Evolutionary conservation across 2,329 filamentous ascomycete genomes (phyloP).

Genomic region (Didymella pomorum): DNA sequence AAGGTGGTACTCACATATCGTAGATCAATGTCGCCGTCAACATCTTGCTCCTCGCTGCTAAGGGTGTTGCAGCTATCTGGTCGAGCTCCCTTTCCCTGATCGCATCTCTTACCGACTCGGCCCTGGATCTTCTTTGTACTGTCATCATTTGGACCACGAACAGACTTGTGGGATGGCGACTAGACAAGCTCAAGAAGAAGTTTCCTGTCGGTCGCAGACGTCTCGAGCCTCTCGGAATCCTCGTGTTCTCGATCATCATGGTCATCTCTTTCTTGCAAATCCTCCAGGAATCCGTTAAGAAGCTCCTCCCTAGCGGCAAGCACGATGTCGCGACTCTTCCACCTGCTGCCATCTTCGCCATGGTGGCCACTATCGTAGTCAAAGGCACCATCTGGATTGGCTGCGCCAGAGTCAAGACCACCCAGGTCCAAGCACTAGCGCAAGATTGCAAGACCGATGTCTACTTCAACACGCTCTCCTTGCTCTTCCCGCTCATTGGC

Average conservation of each 20-base stretch:
- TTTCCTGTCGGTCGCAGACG: conserved; percentile 61
- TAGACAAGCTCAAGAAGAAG: conserved; percentile 58
- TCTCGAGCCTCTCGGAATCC: background rate
- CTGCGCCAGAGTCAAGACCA: conserved; percentile 67
- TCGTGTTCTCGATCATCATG: conserved; percentile 66
- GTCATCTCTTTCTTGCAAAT: conserved; percentile 69
- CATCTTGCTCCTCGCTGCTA: conserved; percentile 63
- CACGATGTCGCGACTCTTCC: conserved; percentile 61
- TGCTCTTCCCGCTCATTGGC: conserved; percentile 69
- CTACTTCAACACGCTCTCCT: conserved; percentile 69
- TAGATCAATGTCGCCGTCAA: conserved; percentile 68
- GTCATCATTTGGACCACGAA: conserved; percentile 69
- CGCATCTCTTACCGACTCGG: conserved; percentile 68
- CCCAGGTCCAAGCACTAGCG: conserved; percentile 69
- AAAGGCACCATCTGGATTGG: conserved; percentile 69
- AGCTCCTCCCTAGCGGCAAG: conserved; percentile 61
- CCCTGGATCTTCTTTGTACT: conserved; percentile 67
- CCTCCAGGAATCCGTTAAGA: conserved; percentile 66
- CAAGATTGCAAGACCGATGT: conserved; percentile 70
- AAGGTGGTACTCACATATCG: conserved; percentile 10
- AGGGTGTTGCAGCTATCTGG: conserved; percentile 63
- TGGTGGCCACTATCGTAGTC: conserved; percentile 65
- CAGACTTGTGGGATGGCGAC: conserved; percentile 65
- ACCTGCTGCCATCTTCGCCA: conserved; percentile 63
- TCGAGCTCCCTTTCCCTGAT: conserved; percentile 68